These are phyloP conservation scores for Fusarium sp. DNA, from an alignment of 2,329 filamentous ascomycete genomes.

Conservation along the genomic window DNA sequence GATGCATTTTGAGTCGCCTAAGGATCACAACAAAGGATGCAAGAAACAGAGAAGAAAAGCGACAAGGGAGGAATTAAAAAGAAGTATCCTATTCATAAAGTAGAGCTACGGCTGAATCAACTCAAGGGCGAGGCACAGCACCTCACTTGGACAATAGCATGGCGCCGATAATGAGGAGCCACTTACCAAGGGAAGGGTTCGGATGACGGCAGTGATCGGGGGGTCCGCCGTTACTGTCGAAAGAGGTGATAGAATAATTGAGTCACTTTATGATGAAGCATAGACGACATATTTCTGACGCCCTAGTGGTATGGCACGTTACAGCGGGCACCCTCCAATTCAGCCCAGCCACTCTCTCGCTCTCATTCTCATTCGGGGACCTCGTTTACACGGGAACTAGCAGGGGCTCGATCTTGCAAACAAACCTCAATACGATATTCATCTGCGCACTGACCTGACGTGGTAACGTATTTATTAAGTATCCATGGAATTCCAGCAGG, in stretches of 20 bases:
- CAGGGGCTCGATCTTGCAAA: slow-evolving; percentile 14
- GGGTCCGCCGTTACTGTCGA: background rate
- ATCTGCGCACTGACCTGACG: slow-evolving; percentile 4
- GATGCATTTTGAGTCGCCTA: slow-evolving; percentile 38
- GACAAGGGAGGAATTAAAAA: background rate
- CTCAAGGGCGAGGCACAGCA: slow-evolving; percentile 23
- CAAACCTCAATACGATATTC: slow-evolving; percentile 9
- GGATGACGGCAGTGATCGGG: slow-evolving; percentile 25
- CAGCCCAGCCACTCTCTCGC: slow-evolving; percentile 10
- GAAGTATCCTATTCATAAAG: slow-evolving; percentile 5
- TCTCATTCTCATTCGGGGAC: slow-evolving; percentile 6
- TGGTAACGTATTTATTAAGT: background rate
- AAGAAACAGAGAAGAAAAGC: background rate
- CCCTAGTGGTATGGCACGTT: slow-evolving; percentile 13
- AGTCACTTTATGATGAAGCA: background rate
- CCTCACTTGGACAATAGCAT: background rate
- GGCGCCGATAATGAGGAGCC: background rate
- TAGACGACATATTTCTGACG: too few relatives aligned
- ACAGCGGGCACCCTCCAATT: slow-evolving; percentile 3
- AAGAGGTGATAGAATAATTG: background rate
- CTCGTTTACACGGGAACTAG: slow-evolving; percentile 32
- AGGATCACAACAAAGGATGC: background rate
- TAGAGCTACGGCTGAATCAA: slow-evolving; percentile 1
- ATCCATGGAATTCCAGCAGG: slow-evolving; percentile 1
- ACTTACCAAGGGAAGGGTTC: slow-evolving; percentile 16